Evolutionary conservation across 306 rosid genomes (phyloP), one percentile per base, ranked within the genome.

Genomic region (Dicorynia guianensis): DNA sequence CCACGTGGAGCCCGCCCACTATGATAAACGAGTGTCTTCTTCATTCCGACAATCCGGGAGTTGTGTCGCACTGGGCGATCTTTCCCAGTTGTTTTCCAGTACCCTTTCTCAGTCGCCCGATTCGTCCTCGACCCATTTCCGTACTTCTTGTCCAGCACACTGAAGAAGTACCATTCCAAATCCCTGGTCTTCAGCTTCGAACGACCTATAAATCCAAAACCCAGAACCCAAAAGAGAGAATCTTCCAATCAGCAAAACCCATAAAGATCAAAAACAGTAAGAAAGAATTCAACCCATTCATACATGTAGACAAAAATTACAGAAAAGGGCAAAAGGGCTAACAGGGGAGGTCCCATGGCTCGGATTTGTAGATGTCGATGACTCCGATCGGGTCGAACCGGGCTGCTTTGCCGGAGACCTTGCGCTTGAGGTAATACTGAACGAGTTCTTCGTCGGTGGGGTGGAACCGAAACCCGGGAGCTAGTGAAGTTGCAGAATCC

Each of bases 341-440:
- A 92, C 98, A 74, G 20, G 97, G 98, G 52, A 95, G 97, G 52
- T 95, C 97, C 98, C 97, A 95, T 0, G 98, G 98, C 66, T 92
- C 98, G 44, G 76, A 76, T 72, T 87, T 90, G 88, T 95, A 95
- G 79, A 95, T 71, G 4, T 95, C 97, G 39, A 92, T 36, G 53
- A 81, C 87, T 7, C 86, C 91, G 58, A 95, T 89, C 11, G 87
- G 88, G 54, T 92, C 93, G 34, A 83, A 58, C 0, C 80, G 90
- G 72, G 78, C 58, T 9, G 82, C 18, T 36, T 74, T 87, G 30
- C 92, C 89, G 42, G 80, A 71, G 64, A 92, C 79, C 82, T 87
- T 86, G 18, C 96, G 96, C 82, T 83, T 87, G 3, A 95, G 91
- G 71, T 92, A 95, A 82, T 75, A 91, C 4, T 85, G 71, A 19